Percentiles rank a stretch among this genome's conserved stretches.
phyloP scores from a whole-genome alignment of 192 early-diverging fungal species.

The Borealophlyctis nickersoniae region DNA sequence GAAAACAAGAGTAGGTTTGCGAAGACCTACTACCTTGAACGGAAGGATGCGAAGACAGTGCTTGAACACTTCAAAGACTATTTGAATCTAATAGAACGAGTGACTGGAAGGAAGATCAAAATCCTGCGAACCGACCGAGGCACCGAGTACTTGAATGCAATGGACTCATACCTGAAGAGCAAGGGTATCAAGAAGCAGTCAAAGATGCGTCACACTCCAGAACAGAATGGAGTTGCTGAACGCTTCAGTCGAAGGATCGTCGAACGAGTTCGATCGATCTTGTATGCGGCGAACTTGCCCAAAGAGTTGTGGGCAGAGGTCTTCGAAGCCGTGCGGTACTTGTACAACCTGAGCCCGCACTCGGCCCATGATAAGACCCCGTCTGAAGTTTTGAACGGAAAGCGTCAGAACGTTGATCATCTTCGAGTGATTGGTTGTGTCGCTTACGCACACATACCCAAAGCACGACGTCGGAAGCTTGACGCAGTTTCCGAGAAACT shows the following conservation, averaged over 20 bases:
- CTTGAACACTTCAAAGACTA: neutral
- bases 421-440: slow-evolving; percentile 9
- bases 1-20: neutral
- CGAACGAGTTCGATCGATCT: neutral
- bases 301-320: neutral
- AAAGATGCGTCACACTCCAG: slow-evolving; percentile 8
- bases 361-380: neutral
- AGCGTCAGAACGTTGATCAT: neutral
- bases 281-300: neutral
- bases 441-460: neutral
- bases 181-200: neutral
- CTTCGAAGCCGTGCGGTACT: neutral
- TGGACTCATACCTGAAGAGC: no score
- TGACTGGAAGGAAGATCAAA: neutral
- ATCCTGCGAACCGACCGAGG: neutral
- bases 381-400: neutral
- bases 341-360: neutral
- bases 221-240: slow-evolving; percentile 19
- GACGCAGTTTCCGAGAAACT: neutral
- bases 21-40: neutral
- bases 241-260: neutral
- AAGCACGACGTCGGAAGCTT: neutral
- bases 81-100: neutral
- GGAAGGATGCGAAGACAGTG: neutral
- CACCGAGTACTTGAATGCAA: neutral